Conservation (phyloP, 169 alveolate species). For the Miamiensis avidus region DNA sequence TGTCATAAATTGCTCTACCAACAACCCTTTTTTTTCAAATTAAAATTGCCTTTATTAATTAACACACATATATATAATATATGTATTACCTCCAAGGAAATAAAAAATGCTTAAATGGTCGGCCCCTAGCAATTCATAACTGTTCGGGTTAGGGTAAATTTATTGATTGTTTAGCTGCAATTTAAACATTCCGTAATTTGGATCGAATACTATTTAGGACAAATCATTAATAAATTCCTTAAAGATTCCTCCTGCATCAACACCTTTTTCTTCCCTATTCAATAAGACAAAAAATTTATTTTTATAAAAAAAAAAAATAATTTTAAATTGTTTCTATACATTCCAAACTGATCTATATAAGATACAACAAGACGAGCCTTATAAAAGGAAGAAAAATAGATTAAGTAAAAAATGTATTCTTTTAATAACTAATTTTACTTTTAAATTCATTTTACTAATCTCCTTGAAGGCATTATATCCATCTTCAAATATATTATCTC, state of each 20-base stretch:
- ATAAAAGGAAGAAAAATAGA: neutral
- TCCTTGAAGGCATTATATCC: constrained; percentile 13
- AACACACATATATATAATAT: constrained; percentile 20
- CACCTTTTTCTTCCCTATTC: constrained; percentile 38
- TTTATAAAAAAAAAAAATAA: too few relatives aligned
- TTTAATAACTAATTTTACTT: neutral
- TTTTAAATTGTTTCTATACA: neutral
- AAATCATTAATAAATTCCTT: constrained; percentile 42
- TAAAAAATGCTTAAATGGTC: constrained; percentile 28
- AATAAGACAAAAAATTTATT: neutral
- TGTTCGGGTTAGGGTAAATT: constrained; percentile 60
- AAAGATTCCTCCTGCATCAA: constrained; percentile 51
- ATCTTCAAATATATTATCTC: constrained; percentile 23
- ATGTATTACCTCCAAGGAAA: constrained; percentile 9
- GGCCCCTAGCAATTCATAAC: constrained; percentile 28
- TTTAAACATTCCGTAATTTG: constrained; percentile 45
- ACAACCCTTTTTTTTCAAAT: constrained; percentile 29
- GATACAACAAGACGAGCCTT: constrained; percentile 5
- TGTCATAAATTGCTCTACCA: constrained; percentile 73
- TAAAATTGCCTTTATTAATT: constrained; percentile 33
- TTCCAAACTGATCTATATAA: constrained; percentile 17
- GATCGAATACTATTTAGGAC: constrained; percentile 36
- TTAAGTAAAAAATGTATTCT: neutral
- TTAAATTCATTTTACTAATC: neutral
- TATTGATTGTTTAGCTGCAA: constrained; percentile 52